Evolutionary conservation across 1,284 basidiomycete species (phyloP), one percentile per base, ranked within the genome.

Genomic region (Tylopilus orsonianus): DNA sequence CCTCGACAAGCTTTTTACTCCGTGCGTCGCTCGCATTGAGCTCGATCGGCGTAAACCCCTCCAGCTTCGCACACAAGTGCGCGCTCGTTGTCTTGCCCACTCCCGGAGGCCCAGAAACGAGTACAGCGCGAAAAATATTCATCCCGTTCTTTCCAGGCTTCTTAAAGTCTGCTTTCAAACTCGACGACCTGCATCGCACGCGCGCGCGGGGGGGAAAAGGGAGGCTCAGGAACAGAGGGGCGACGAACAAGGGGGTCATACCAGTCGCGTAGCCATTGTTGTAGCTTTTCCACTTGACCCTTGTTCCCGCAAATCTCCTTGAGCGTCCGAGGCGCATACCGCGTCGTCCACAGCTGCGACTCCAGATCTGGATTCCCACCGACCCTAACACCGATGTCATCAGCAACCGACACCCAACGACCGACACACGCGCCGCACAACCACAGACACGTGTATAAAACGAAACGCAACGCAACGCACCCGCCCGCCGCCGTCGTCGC

Each of bases 1-100:
- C 88, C 78, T 99, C 95, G 34, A 99, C 84, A 23, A 99, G 80
- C 69, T 97, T 97, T 75, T 99, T 99, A 69, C 94, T 97, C 44
- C 96, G 75, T 2, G 90, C 80, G 61, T 99, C 97, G 68, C 93
- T 97, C 0, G 97, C 96, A 59, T 99, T 99, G 54, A 99, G 75
- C 64, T 99, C 96, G 50, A 99, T 90, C 0, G 93, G 89, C 7
- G 87, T 89, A 60, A 90, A 97, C 0, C 96, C 97, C 36, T 83
- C 92, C 20, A 90, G 69, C 63, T 89, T 87, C 2, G 96, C 94
- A 50, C 91, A 88, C 26, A 99, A 65, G 69, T 99, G 96, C 1
- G 96, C 96, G 51, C 90, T 90, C 0, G 94, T 97, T 5, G 96
- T 99, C 75, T 99, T 99, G 24, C 96, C 96, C 49, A 98, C 97